These are phyloP conservation scores for Thymus mandschuricus DNA, from an alignment of 257 asterid species.

Conservation along the genomic window DNA sequence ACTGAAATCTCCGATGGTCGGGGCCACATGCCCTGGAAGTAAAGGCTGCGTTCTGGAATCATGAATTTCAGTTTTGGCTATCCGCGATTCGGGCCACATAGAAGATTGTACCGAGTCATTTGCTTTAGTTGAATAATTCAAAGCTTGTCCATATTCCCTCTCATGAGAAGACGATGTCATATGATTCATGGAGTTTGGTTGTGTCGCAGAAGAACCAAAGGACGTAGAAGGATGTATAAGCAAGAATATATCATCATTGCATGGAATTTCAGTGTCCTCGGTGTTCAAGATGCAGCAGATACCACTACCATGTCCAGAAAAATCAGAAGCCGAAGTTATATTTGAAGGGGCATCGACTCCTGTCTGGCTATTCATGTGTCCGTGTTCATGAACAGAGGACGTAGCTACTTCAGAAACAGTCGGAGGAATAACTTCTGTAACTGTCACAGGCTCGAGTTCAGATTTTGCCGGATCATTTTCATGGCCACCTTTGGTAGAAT, in stretches of 20 bases:
- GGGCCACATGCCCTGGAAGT: constrained; percentile 49
- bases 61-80: constrained; percentile 48
- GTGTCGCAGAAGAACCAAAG: constrained; percentile 59
- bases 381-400: constrained; percentile 37
- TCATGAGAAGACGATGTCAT: constrained; percentile 44
- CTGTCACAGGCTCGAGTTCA: constrained; percentile 39
- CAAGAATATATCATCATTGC: constrained; percentile 98
- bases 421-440: constrained; percentile 39
- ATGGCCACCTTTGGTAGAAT: constrained; percentile 43
- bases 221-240: constrained; percentile 86
- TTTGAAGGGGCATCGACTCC: constrained; percentile 47
- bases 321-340: constrained; percentile 45
- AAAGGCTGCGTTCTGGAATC: constrained; percentile 39
- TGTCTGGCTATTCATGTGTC: constrained; percentile 39
- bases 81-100: constrained; percentile 47
- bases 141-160: constrained; percentile 48
- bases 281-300: constrained; percentile 72
- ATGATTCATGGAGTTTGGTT: constrained; percentile 39
- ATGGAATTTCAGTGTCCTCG: constrained; percentile 93
- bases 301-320: constrained; percentile 51
- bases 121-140: constrained; percentile 39
- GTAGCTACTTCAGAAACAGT: constrained; percentile 39
- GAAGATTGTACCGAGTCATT: constrained; percentile 49
- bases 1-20: constrained; percentile 42
- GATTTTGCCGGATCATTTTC: constrained; percentile 40